Evolutionary conservation across 2,329 filamentous ascomycete species (phyloP).

Genomic region (Nothopassalora personata): DNA sequence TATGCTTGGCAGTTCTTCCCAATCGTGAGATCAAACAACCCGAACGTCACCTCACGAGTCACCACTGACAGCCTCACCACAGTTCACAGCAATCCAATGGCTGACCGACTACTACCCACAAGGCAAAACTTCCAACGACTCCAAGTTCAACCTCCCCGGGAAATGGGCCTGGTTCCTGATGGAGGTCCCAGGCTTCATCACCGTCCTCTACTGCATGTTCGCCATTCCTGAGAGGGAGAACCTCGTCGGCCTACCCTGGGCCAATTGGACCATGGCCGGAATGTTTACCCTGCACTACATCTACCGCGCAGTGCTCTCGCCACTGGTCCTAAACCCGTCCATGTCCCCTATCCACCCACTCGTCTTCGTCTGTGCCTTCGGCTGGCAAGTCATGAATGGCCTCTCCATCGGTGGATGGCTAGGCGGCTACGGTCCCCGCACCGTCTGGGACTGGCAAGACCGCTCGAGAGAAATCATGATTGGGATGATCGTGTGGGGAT

Average conservation of each 20-base stretch:
- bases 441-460: conserved; percentile 49
- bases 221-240: conserved; percentile 57
- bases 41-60: not conserved
- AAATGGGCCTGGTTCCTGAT: conserved; percentile 82
- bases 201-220: conserved; percentile 72
- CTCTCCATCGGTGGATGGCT: conserved; percentile 75
- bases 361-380: conserved; percentile 59
- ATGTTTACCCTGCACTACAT: conserved; percentile 78
- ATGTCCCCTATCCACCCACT: conserved; percentile 82
- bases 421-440: conserved; percentile 69
- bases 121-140: conserved; percentile 79
- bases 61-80: conserved; percentile 13
- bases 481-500: conserved; percentile 69
- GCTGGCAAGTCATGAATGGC: conserved; percentile 78
- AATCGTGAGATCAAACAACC: conserved; percentile 34
- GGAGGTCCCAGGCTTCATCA: conserved; percentile 74
- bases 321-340: conserved; percentile 73
- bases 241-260: conserved; percentile 59
- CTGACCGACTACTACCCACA: conserved; percentile 75
- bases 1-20: conserved; percentile 48
- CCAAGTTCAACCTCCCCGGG: conserved; percentile 78
- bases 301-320: conserved; percentile 80
- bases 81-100: conserved; percentile 75
- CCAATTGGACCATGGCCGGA: conserved; percentile 69
- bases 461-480: conserved; percentile 45